Percentiles rank a stretch among this genome's conserved stretches.
Conservation (phyloP, 2,329 filamentous ascomycete species). For the Pleomassaria siparia region DNA sequence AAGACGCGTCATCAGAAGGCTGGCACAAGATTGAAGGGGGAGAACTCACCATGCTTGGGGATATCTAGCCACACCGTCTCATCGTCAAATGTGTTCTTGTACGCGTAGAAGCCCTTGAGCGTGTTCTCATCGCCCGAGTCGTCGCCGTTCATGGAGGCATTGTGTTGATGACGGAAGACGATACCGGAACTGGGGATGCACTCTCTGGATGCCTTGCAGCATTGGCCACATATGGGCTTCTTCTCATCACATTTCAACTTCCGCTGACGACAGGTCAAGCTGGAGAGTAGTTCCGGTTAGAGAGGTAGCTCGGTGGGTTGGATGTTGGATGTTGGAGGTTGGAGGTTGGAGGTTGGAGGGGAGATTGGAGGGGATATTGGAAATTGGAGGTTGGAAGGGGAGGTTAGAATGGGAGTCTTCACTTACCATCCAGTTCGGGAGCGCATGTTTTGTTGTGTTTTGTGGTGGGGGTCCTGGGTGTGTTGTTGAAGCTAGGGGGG, state of each 20-base stretch:
- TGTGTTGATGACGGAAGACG: constrained; percentile 69
- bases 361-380: too few relatives aligned
- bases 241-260: constrained; percentile 68
- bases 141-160: constrained; percentile 65
- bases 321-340: too few relatives aligned
- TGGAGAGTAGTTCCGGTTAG: constrained; percentile 14
- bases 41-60: constrained; percentile 56
- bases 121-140: constrained; percentile 47
- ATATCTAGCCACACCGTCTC: constrained; percentile 64
- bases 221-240: constrained; percentile 63
- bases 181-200: constrained; percentile 64
- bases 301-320: constrained; percentile 8
- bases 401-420: constrained; percentile 1
- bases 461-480: not conserved
- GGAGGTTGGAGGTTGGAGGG: not conserved
- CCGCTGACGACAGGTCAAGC: constrained; percentile 58
- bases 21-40: not conserved
- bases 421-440: constrained; percentile 45
- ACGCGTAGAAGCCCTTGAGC: constrained; percentile 64
- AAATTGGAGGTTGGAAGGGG: not conserved
- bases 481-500: not conserved
- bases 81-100: constrained; percentile 65
- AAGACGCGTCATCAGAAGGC: constrained; percentile 10
- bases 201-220: constrained; percentile 60
- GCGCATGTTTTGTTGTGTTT: constrained; percentile 28